phyloP scores from a whole-genome alignment of 1,139 yeast genomes.

The Hyphopichia fennica region DNA sequence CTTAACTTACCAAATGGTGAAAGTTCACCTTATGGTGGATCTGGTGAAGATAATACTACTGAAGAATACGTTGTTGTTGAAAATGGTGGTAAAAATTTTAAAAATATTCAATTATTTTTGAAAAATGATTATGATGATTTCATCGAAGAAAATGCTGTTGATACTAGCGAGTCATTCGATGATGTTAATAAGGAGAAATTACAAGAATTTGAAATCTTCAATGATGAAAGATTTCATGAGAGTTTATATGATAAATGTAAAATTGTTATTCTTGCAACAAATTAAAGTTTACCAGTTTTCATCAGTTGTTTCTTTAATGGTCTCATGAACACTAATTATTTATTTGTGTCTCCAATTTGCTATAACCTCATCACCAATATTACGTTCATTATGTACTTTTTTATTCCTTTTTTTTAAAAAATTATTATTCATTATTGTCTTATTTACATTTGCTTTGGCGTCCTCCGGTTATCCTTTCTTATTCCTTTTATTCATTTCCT shows the following conservation, averaged over 20 bases:
- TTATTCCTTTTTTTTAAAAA: neutral
- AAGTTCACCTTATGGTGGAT: constrained; percentile 2
- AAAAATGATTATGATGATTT: constrained; percentile 47
- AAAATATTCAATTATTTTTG: constrained; percentile 30
- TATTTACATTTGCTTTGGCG: neutral
- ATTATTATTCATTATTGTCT: neutral
- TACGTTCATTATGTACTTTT: neutral
- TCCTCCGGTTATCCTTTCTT: neutral
- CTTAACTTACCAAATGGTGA: constrained; percentile 33
- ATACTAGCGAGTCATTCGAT: constrained; percentile 20
- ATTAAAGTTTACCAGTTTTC: neutral
- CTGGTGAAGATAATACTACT: constrained; percentile 6
- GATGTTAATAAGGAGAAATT: constrained; percentile 22
- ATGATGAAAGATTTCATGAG: constrained; percentile 43
- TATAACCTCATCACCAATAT: neutral
- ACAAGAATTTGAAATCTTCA: constrained; percentile 37
- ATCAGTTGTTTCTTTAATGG: neutral
- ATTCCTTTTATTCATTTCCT: neutral
- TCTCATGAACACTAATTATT: neutral
- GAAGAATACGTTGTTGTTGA: constrained; percentile 3
- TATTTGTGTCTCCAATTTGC: too few species aligned
- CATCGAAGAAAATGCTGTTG: constrained; percentile 28
- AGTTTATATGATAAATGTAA: constrained; percentile 47
- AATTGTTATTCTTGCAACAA: constrained; percentile 27
- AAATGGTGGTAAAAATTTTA: neutral